These are phyloP conservation scores for Kodamaea fukazawae DNA, from an alignment of 805 yeast species.

Conservation along the genomic window DNA sequence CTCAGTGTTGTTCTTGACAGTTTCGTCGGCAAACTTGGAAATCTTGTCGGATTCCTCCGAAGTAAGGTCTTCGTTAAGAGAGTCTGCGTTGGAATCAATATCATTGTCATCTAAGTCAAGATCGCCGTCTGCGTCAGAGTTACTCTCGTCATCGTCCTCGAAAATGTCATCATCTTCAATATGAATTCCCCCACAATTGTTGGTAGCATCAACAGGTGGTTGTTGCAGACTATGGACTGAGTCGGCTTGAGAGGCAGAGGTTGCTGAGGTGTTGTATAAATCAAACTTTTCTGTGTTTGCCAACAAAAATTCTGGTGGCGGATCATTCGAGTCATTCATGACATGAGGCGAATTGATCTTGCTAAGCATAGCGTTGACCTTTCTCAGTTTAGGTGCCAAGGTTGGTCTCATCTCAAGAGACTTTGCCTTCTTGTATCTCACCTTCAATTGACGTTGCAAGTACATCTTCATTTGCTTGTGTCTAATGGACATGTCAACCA, in stretches of 20 bases:
- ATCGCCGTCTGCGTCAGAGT: constrained; percentile 26
- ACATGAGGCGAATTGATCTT: constrained; percentile 36
- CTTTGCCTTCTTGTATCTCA: constrained; percentile 29
- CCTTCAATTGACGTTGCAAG: constrained; percentile 34
- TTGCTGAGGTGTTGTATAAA: constrained; percentile 20
- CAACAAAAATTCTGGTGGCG: constrained; percentile 21
- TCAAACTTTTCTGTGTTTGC: constrained; percentile 33
- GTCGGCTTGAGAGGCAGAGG: not conserved
- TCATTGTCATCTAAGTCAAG: constrained; percentile 22
- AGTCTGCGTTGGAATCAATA: constrained; percentile 9
- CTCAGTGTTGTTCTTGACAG: constrained; percentile 12
- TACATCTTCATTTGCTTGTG: constrained; percentile 38
- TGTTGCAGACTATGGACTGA: not conserved
- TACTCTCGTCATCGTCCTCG: constrained; percentile 28
- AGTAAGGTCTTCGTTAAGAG: constrained; percentile 10
- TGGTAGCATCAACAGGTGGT: not conserved
- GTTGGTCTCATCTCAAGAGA: constrained; percentile 31
- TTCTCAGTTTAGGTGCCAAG: constrained; percentile 34
- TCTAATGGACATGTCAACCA: constrained; percentile 57
- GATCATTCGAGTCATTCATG: constrained; percentile 25
- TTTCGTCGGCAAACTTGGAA: not conserved
- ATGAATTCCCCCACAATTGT: constrained; percentile 5
- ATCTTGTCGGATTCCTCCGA: constrained; percentile 8
- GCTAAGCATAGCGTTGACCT: constrained; percentile 10
- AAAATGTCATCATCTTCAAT: constrained; percentile 22